Evolutionary conservation across 1,139 yeast species (phyloP).

Genomic region (Geotrichum europaeum): DNA sequence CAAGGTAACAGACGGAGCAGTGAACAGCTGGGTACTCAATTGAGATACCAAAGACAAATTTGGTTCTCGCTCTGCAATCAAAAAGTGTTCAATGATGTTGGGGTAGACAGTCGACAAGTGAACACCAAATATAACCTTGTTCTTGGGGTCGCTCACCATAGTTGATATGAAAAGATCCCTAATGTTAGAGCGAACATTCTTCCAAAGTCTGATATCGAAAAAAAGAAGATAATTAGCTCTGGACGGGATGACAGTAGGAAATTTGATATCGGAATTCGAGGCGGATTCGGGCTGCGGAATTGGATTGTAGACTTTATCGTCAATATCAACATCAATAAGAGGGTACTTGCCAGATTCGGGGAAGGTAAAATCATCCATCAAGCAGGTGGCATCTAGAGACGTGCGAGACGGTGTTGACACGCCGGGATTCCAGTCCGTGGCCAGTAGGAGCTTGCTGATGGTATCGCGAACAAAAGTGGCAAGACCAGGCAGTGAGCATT

Average conservation of each 20-base stretch:
- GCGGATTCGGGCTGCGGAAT: slow-evolving; percentile 28
- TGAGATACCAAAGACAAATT: slow-evolving; percentile 70
- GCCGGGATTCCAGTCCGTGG: not conserved
- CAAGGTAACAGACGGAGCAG: slow-evolving; percentile 75
- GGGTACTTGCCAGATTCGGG: slow-evolving; percentile 11
- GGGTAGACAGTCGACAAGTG: slow-evolving; percentile 85
- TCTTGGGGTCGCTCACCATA: slow-evolving; percentile 57
- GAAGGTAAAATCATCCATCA: slow-evolving; percentile 30
- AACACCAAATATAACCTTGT: slow-evolving; percentile 56
- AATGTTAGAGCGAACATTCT: slow-evolving; percentile 50
- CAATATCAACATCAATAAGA: not conserved
- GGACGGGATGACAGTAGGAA: slow-evolving; percentile 30
- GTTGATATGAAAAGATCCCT: slow-evolving; percentile 67
- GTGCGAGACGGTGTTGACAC: not conserved
- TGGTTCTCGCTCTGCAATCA: slow-evolving; percentile 71
- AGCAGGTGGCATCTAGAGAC: slow-evolving; percentile 17
- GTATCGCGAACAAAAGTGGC: not conserved
- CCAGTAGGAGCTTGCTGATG: not conserved
- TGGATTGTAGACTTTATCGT: slow-evolving; percentile 41
- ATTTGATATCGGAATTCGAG: not conserved
- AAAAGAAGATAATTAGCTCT: slow-evolving; percentile 70
- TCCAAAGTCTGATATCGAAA: slow-evolving; percentile 70
- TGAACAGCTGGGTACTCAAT: slow-evolving; percentile 78
- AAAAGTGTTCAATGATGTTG: slow-evolving; percentile 62
- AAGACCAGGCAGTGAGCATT: slow-evolving; percentile 45